Conservation (phyloP, 2,329 filamentous ascomycete genomes). For the Fusarium newnesense region DNA sequence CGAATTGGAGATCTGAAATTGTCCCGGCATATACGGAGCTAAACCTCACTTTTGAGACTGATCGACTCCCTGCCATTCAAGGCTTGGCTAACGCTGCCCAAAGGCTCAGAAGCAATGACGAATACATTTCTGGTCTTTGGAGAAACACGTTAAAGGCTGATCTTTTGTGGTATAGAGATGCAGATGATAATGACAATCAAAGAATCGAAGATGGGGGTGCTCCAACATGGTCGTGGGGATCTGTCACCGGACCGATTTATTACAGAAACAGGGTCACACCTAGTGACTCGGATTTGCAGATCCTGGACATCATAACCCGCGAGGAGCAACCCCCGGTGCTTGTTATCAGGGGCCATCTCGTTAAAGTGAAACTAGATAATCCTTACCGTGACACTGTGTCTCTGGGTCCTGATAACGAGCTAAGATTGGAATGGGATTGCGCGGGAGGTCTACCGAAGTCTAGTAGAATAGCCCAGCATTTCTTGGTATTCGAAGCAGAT, state of each 20-base stretch:
- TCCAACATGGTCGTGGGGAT: constrained; percentile 13
- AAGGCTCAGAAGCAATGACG: not conserved
- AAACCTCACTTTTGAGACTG: not conserved
- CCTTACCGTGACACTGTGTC: not conserved
- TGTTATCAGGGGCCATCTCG: not conserved
- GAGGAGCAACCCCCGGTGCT: not conserved
- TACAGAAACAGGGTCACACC: not conserved
- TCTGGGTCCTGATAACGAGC: not conserved
- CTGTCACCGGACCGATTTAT: not conserved
- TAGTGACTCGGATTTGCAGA: not conserved
- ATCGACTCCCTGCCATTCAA: not conserved
- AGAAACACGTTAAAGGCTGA: not conserved
- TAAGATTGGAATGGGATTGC: not conserved
- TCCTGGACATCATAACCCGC: not conserved
- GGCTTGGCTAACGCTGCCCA: not conserved
- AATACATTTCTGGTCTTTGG: constrained; percentile 5
- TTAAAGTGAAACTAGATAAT: not conserved
- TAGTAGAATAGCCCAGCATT: not conserved
- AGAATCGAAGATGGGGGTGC: not conserved
- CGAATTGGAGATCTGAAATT: not conserved
- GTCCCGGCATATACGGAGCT: not conserved
- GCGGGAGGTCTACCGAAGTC: accelerated
- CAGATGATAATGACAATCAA: not conserved
- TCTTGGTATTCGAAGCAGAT: not conserved
- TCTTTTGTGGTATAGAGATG: not conserved